Base-by-base conservation (phyloP, 1,284 basidiomycete species). In the Boletus smithii region DNA sequence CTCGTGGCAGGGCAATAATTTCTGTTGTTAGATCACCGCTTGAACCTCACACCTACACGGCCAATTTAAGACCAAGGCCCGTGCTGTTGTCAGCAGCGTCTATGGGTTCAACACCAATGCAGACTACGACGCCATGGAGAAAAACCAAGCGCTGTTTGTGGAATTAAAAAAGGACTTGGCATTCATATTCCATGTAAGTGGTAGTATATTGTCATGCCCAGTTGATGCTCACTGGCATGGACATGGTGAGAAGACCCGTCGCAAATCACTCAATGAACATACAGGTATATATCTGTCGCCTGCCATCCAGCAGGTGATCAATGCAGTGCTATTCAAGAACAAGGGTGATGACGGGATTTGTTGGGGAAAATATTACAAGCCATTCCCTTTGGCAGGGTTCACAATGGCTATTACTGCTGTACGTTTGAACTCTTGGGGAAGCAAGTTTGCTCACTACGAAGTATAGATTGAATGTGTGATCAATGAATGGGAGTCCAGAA, bases 31-130 rank as follows among this genome's bases (percentile, higher is more conserved):
- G n/a, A n/a, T n/a, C n/a, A n/a, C n/a, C n/a, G n/a, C n/a, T n/a
- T n/a, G n/a, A n/a, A n/a, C n/a, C 7, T 2, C 29, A 3, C 2
- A 36, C 26, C 17, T 41, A 9, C 11, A 13, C 11, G 13, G 39
- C 3, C 44, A 46, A 22, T 34, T 46, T 39, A 46, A 46, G 32
- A 10, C 31, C 2, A 46, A 26, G 23, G 45, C 45, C 27, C n/a
- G 1, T 5, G 0, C 24, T 0, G 3, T 44, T 4, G 3, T 46
- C 0, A 4, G 5, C 5, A 11, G 6, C 1, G 18, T 32, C 7
- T 46, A 34, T 18, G n/a, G 45, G 5, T 46, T 44, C 5, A 3
- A 46, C 16, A 16, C 24, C 0, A 31, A 36, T 3, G 3, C n/a
- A 3, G 37, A 44, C 22, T 8, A 8, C 3, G 9, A 5, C 6